A percentile compares a stretch with the other conserved stretches of the same genome.
Evolutionary conservation across 2,329 filamentous ascomycete species (phyloP).

Genomic region (Pseudogymnoascus sp.): DNA sequence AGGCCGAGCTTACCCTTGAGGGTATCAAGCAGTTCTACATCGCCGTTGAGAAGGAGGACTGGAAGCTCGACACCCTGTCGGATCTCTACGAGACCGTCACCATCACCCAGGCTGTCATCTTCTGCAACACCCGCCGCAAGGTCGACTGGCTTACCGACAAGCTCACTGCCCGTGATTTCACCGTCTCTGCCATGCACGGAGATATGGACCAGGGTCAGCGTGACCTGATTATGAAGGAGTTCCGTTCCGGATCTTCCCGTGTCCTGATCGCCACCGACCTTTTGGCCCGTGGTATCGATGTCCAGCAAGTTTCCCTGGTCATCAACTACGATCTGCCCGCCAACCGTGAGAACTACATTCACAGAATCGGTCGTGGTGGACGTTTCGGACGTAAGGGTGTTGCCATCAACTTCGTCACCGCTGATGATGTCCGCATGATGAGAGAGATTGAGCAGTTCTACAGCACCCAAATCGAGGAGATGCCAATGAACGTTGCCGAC

Average conservation of each 20-base stretch:
- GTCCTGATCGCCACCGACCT: slow-evolving; percentile 98
- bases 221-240: slow-evolving; percentile 99
- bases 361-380: slow-evolving; percentile 98
- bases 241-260: slow-evolving; percentile 96
- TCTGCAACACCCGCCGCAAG: slow-evolving; percentile 99
- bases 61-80: slow-evolving; percentile 98
- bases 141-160: slow-evolving; percentile 99
- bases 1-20: slow-evolving; percentile 98
- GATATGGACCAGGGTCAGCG: slow-evolving; percentile 98
- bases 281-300: slow-evolving; percentile 98
- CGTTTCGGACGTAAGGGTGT: slow-evolving; percentile 99
- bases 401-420: slow-evolving; percentile 99
- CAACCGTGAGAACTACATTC: slow-evolving; percentile 99
- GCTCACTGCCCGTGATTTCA: slow-evolving; percentile 97
- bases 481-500: slow-evolving; percentile 90
- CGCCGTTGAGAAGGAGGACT: slow-evolving; percentile 99
- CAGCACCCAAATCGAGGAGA: slow-evolving; percentile 99
- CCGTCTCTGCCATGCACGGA: slow-evolving; percentile 98
- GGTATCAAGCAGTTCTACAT: slow-evolving; percentile 99
- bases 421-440: slow-evolving; percentile 99
- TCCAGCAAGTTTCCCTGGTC: slow-evolving; percentile 98
- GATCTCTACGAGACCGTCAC: slow-evolving; percentile 99
- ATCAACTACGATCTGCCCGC: slow-evolving; percentile 99
- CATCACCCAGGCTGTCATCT: slow-evolving; percentile 99
- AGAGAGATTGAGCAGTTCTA: slow-evolving; percentile 99